Evolutionary conservation across 2,329 filamentous ascomycete genomes (phyloP).

Genomic region (Sarocladium strictum): DNA sequence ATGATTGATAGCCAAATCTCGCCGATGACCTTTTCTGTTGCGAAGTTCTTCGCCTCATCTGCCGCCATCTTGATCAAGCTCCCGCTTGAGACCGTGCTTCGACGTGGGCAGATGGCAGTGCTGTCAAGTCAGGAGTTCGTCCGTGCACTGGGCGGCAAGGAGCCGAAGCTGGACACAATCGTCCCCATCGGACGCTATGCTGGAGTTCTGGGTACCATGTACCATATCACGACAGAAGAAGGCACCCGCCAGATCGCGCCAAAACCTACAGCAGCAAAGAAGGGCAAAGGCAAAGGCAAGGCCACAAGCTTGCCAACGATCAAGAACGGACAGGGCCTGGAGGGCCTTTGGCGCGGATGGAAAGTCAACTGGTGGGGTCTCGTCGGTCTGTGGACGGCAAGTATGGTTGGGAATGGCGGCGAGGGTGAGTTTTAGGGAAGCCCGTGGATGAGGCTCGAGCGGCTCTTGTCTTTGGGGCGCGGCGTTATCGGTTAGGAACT

Average conservation of each 20-base stretch:
- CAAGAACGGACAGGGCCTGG: slow-evolving; percentile 59
- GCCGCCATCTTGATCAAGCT: slow-evolving; percentile 80
- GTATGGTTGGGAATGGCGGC: slow-evolving; percentile 54
- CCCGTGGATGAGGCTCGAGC: background rate
- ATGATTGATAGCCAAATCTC: slow-evolving; percentile 76
- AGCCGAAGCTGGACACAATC: slow-evolving; percentile 59
- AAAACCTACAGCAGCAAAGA: slow-evolving; percentile 24
- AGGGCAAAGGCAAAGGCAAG: slow-evolving; percentile 25
- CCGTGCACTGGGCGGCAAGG: slow-evolving; percentile 38
- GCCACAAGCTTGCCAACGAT: slow-evolving; percentile 26
- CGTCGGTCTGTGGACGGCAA: slow-evolving; percentile 67
- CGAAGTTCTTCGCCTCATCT: slow-evolving; percentile 74
- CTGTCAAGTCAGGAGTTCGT: slow-evolving; percentile 50
- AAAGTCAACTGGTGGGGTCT: slow-evolving; percentile 74
- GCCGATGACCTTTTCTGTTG: slow-evolving; percentile 74
- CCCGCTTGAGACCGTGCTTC: slow-evolving; percentile 85
- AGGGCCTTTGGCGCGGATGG: slow-evolving; percentile 68
- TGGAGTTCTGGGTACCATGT: slow-evolving; percentile 89
- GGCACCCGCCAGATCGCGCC: slow-evolving; percentile 50
- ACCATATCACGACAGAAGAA: slow-evolving; percentile 78
- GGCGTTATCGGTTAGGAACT: slow-evolving; percentile 9
- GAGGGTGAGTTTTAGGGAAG: slow-evolving; percentile 50
- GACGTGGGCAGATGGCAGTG: slow-evolving; percentile 77
- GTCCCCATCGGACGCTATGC: slow-evolving; percentile 75
- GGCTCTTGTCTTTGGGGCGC: slow-evolving; percentile 7